Base-by-base conservation (phyloP, 768 basidiomycete genomes). In the Dentipellis sp. region DNA sequence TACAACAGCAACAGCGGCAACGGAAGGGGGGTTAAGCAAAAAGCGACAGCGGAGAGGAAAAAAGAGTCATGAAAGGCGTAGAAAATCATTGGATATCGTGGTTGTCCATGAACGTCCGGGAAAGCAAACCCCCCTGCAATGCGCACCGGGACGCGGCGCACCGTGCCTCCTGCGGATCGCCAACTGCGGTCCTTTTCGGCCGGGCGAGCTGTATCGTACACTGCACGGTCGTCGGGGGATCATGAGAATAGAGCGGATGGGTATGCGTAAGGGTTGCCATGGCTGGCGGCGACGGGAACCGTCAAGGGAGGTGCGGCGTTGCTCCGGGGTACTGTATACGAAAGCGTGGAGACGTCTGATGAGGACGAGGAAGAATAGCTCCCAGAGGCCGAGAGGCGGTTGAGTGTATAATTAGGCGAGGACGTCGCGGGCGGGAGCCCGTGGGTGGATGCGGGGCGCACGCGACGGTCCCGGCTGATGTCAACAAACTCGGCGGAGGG, bases 401-500 rank as follows among this genome's bases (percentile, higher is more conserved):
- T 29, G 29, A 29, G 29, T 29, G 29, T 29, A 29, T 29, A 29
- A 29, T 29, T 29, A 29, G 29, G 29, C 42, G 42, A 16, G 42
- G 42, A 16, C 17, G 38, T 47, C 34, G 36, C 52, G 21, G 57
- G 4, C 58, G 57, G 56, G 21, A 56, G 59, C 51, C 56, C 59
- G 53, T 58, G 50, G 34, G 35, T 17, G 58, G 61, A 35, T 68
- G 64, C 60, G 71, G 63, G 46, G 65, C 52, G 63, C 62, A 56
- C 56, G 65, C 53, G 60, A 66, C 19, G 64, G 11, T n/a, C n/a
- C 3, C 12, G 42, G 42, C n/a, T 19, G 42, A 45, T 45, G n/a
- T 45, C 42, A 64, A 78, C 55, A 59, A 90, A 73, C 64, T 83
- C 77, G 57, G 79, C 86, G 50, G 80, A 77, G 14, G 88, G 85